Conservation (phyloP, 345 rosid species). For the Pugionium dolabratum region DNA sequence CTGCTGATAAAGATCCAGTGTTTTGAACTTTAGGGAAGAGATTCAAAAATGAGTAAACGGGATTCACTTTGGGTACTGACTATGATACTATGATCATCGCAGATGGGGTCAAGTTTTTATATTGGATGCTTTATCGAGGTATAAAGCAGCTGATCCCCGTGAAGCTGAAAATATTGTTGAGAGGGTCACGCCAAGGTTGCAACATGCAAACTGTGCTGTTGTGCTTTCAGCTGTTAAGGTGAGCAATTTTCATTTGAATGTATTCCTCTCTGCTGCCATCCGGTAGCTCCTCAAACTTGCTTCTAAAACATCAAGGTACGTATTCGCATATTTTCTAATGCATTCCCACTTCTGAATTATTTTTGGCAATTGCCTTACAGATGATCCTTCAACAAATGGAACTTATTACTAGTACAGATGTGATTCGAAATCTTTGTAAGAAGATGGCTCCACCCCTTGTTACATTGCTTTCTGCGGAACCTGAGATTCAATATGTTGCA, state of each 20-base stretch:
- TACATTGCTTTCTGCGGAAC: constrained; percentile 96
- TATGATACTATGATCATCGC: constrained; percentile 28
- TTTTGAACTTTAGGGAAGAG: constrained; percentile 19
- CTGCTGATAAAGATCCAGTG: background rate
- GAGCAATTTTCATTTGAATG: constrained; percentile 12
- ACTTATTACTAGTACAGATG: constrained; percentile 92
- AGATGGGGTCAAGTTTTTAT: constrained; percentile 99
- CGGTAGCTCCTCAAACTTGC: constrained; percentile 15
- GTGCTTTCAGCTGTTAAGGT: constrained; percentile 99
- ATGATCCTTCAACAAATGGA: constrained; percentile 99
- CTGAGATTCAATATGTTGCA: constrained; percentile 99
- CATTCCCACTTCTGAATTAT: constrained; percentile 7
- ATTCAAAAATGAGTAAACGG: constrained; percentile 1
- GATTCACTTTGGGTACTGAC: constrained; percentile 6
- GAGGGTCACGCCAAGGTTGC: constrained; percentile 95
- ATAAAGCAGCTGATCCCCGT: constrained; percentile 97
- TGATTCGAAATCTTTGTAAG: constrained; percentile 98
- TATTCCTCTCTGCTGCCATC: constrained; percentile 6
- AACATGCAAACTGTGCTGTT: constrained; percentile 99
- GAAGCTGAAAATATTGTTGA: constrained; percentile 99
- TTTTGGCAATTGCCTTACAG: constrained; percentile 46
- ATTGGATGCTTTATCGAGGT: constrained; percentile 91
- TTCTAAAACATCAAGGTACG: constrained; percentile 24
- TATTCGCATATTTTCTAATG: constrained; percentile 25
- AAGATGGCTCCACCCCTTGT: constrained; percentile 99